Conservation (phyloP, 805 yeast genomes). For the Torulaspora microellipsoides region DNA sequence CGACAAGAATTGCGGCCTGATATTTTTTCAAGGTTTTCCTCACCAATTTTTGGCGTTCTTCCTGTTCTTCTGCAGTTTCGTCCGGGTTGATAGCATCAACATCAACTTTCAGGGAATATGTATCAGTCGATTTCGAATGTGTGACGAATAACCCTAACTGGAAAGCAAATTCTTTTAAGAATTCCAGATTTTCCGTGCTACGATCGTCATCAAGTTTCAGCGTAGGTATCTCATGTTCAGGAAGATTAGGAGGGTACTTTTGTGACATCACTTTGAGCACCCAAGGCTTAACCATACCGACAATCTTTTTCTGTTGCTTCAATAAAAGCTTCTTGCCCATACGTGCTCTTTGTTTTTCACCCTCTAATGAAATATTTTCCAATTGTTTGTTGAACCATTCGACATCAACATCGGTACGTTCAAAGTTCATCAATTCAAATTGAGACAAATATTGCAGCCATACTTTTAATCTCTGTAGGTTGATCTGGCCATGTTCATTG, state of each 20-base stretch:
- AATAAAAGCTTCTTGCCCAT: constrained; percentile 60
- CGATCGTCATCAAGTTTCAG: constrained; percentile 41
- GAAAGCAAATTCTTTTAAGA: constrained; percentile 57
- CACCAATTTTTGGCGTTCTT: constrained; percentile 46
- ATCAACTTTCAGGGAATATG: constrained; percentile 59
- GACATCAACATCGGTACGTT: constrained; percentile 73
- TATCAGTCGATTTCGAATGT: constrained; percentile 54
- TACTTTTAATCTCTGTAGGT: constrained; percentile 61
- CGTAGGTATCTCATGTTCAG: constrained; percentile 44
- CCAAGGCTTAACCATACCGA: constrained; percentile 52
- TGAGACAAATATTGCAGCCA: constrained; percentile 74
- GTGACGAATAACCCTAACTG: constrained; percentile 63
- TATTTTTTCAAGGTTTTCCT: constrained; percentile 58
- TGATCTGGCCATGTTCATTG: constrained; percentile 76
- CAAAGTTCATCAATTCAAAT: constrained; percentile 84
- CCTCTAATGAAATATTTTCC: constrained; percentile 69
- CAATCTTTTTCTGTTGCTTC: constrained; percentile 71
- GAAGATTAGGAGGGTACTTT: constrained; percentile 36
- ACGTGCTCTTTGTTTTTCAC: constrained; percentile 62
- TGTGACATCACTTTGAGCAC: constrained; percentile 35
- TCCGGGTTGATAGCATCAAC: constrained; percentile 67
- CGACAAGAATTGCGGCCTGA: constrained; percentile 55
- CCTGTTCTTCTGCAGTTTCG: constrained; percentile 63
- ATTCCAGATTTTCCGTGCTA: constrained; percentile 45
- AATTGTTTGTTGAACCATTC: constrained; percentile 89